A percentile compares a stretch with the other conserved stretches of the same genome.
These are phyloP conservation scores for Dendrobium officinale DNA, from an alignment of 106 monocot genomes.

Conservation along the genomic window DNA sequence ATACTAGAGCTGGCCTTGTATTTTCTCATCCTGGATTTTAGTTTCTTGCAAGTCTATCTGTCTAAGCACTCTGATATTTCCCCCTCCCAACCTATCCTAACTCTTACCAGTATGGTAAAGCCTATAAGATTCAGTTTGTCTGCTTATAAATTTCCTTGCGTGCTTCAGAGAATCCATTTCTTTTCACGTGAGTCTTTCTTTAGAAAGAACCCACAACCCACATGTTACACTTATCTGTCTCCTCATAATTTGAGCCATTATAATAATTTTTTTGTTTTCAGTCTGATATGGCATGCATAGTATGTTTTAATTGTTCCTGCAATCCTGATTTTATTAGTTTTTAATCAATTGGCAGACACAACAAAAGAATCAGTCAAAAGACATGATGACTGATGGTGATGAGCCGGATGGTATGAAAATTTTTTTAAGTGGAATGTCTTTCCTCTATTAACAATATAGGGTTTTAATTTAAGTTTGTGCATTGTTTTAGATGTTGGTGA, in stretches of 20 bases:
- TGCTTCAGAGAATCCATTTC: not conserved
- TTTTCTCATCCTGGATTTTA: not conserved
- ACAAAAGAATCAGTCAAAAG: slow-evolving; percentile 28
- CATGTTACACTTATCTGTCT: not conserved
- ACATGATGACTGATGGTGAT: slow-evolving; percentile 35
- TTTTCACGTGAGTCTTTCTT: not conserved
- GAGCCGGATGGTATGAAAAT: slow-evolving; percentile 28
- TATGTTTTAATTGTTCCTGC: not conserved
- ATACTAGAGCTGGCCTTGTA: not conserved
- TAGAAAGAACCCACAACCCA: not conserved
- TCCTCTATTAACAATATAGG: not conserved
- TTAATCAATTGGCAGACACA: slow-evolving; percentile 15
- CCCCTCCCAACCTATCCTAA: not conserved
- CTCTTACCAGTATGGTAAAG: not conserved
- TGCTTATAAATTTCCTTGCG: not conserved
- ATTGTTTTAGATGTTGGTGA: slow-evolving; percentile 41
- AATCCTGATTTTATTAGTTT: not conserved
- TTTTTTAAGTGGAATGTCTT: not conserved
- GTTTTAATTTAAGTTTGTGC: not conserved
- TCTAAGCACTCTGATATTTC: no score
- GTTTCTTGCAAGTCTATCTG: not conserved
- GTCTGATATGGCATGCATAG: not conserved
- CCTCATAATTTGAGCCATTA: not conserved
- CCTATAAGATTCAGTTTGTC: not conserved
- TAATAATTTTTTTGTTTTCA: not conserved